A percentile compares a stretch with the other conserved stretches of the same genome.
These are phyloP conservation scores for Alopecurus myosuroides DNA, from an alignment of 176 grass and related monocot genomes.

Conservation along the genomic window DNA sequence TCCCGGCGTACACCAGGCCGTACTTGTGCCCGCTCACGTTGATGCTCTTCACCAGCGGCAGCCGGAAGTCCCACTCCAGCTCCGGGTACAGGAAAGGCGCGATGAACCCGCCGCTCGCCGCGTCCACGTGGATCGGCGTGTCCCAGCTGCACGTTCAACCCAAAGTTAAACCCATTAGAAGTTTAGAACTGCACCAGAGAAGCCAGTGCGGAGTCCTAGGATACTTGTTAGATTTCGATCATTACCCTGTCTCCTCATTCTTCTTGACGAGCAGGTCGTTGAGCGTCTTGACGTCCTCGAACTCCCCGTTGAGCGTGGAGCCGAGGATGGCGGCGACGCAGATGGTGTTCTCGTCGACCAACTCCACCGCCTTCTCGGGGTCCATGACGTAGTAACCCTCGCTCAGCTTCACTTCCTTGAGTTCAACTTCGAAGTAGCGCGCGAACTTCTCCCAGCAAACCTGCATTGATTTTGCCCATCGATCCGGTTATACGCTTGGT, in stretches of 20 bases:
- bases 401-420: constrained; percentile 81
- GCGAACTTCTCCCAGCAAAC: constrained; percentile 98
- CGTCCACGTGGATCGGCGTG: constrained; percentile 88
- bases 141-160: constrained; percentile 52
- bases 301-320: constrained; percentile 84
- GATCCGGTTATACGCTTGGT: neutral
- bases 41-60: constrained; percentile 94
- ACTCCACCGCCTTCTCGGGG: constrained; percentile 67
- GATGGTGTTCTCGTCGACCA: constrained; percentile 97
- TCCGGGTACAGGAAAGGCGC: constrained; percentile 89
- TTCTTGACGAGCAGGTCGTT: constrained; percentile 69
- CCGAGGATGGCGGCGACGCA: constrained; percentile 92
- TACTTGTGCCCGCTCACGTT: constrained; percentile 93
- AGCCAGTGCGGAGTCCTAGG: neutral
- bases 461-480: constrained; percentile 8
- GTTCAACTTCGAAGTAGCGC: constrained; percentile 90
- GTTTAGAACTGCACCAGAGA: neutral
- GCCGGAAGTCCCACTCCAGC: constrained; percentile 86
- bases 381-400: constrained; percentile 85
- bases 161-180: neutral
- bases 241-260: constrained; percentile 76
- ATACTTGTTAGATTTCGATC: neutral
- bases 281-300: constrained; percentile 86
- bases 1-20: constrained; percentile 79
- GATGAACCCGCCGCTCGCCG: constrained; percentile 92